These are phyloP conservation scores for Xylaria sp. DNA, from an alignment of 2,329 filamentous ascomycete species.

Conservation along the genomic window DNA sequence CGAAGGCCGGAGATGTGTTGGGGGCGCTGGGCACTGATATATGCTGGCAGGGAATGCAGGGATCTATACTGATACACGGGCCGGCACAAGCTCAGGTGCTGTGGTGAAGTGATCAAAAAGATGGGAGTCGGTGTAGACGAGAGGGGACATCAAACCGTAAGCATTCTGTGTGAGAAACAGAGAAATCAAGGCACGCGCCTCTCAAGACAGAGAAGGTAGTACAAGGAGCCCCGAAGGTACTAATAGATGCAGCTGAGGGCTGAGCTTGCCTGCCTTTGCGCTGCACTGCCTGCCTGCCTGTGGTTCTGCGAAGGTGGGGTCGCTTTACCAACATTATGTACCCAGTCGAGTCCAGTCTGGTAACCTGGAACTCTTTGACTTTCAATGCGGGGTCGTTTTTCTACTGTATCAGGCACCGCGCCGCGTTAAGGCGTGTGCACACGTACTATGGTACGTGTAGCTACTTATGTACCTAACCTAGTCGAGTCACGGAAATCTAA, in stretches of 20 bases:
- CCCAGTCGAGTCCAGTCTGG: too few species aligned
- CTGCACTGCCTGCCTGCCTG: neutral
- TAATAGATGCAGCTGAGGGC: constrained; percentile 19
- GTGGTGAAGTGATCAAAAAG: neutral
- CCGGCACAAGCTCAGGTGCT: neutral
- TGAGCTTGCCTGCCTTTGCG: neutral
- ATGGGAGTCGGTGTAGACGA: neutral
- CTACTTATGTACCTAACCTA: too few species aligned
- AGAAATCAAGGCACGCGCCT: constrained; percentile 14
- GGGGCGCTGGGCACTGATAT: constrained; percentile 2
- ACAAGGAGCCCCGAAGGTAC: constrained; percentile 6
- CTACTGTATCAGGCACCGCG: neutral
- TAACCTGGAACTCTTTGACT: constrained; percentile 6
- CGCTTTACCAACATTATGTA: neutral
- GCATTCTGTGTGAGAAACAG: constrained; percentile 4
- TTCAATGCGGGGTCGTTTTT: constrained; percentile 19
- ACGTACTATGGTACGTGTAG: neutral
- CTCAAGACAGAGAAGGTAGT: neutral
- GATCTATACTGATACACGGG: neutral
- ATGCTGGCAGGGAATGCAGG: neutral
- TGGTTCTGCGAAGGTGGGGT: constrained; percentile 18
- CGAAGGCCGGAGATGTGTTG: constrained; percentile 19
- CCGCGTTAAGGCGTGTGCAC: neutral
- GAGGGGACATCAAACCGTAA: neutral
- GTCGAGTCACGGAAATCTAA: neutral